Evolutionary conservation across 2,329 filamentous ascomycete species (phyloP), one percentile per base, ranked within the genome.

Genomic region (Cercospora brassicicola): DNA sequence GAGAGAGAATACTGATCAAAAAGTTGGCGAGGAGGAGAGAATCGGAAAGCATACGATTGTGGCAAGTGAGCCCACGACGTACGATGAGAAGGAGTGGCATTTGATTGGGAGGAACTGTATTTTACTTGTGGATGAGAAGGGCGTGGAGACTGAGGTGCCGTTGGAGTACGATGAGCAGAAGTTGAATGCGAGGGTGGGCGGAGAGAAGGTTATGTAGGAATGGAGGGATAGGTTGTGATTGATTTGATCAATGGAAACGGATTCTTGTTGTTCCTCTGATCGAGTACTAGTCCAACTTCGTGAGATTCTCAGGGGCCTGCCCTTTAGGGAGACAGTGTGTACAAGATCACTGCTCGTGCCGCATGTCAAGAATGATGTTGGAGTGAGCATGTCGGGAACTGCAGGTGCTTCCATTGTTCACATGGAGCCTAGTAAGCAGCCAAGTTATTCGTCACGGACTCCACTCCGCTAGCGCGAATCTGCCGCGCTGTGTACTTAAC

Each of bases 1-100:
- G 60, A 28, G 65, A 6, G 75, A 81, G 7, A 80, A 81, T 59
- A 72, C 77, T 6, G 65, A 65, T 9, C 36, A 68, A 10, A 69
- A 76, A 26, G 76, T 75, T 0, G 75, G 78, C 51, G 78, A 76
- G 1, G 75, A 77, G 9, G 76, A 75, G 2, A 78, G 80, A 62
- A 79, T 81, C 73, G 84, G 84, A 0, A 81, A 79, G 59, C 84
- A 87, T 74, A 81, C 84, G 23, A 85, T 85, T 70, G 78, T 86
- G 42, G 83, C 84, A 13, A 84, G 82, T 70, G 84, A 86, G 76
- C 84, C 84, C 4, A 84, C 80, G 28, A 86, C 84, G 8, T 86
- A 83, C 71, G 82, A 84, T 71, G 78, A 81, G 64, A 76, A 78
- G 33, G 83, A 86, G 42, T 86, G 84, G 84, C 75, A 81, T 65